These are phyloP conservation scores for Tranzscheliella williamsii DNA, from an alignment of 1,284 basidiomycete species.

Conservation along the genomic window DNA sequence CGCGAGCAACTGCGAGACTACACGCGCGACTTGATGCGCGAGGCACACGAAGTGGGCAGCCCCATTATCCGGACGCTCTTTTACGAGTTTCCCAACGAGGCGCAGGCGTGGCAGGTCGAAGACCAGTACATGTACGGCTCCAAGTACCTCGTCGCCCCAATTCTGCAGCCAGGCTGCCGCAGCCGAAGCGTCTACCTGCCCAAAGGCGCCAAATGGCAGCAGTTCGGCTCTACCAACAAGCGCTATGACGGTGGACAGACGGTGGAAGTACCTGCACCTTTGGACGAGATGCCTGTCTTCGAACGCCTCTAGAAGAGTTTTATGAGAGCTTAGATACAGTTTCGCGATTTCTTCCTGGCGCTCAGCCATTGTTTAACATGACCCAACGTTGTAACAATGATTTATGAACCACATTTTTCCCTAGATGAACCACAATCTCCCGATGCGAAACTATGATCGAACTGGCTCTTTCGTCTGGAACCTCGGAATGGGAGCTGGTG, in stretches of 20 bases:
- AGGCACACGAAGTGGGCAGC: slow-evolving; percentile 6
- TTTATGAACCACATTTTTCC: too few relatives aligned
- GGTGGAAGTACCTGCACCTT: slow-evolving; percentile 3
- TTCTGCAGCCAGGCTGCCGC: slow-evolving; percentile 1
- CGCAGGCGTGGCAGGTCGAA: slow-evolving; percentile 8
- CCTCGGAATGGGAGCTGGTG: too few relatives aligned
- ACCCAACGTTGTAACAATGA: too few relatives aligned
- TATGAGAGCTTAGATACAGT: too few relatives aligned
- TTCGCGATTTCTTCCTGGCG: too few relatives aligned
- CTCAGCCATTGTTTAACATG: too few relatives aligned
- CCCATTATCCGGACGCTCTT: slow-evolving; percentile 18
- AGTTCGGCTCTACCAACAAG: background rate
- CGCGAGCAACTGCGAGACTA: slow-evolving; percentile 11
- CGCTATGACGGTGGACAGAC: slow-evolving; percentile 2
- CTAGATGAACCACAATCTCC: too few relatives aligned
- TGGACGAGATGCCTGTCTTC: slow-evolving; percentile 20
- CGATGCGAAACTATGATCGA: too few relatives aligned
- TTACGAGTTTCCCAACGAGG: slow-evolving; percentile 15
- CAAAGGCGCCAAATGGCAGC: slow-evolving; percentile 3
- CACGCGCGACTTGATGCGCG: slow-evolving; percentile 1
- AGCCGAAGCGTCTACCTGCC: slow-evolving; percentile 9
- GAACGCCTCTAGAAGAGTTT: slow-evolving; percentile 5
- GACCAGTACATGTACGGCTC: slow-evolving; percentile 24
- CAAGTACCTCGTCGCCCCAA: slow-evolving; percentile 15
- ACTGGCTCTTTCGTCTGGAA: too few relatives aligned